Base-by-base conservation (phyloP, 768 basidiomycete genomes). In the Trametes punicea region DNA sequence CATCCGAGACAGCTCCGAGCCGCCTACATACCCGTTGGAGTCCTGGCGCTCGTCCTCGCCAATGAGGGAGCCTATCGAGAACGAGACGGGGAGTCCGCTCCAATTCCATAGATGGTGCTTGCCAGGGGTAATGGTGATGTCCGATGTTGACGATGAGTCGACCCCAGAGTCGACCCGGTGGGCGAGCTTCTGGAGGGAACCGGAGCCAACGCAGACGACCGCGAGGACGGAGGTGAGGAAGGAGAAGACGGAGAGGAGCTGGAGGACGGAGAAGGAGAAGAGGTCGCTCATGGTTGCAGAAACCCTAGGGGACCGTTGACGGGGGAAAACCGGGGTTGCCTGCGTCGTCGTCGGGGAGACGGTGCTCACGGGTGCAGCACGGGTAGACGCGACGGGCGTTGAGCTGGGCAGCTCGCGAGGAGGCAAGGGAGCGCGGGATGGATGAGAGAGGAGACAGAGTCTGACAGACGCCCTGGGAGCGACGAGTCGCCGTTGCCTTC, bases 11-110 rank as follows among this genome's bases (percentile, higher is more conserved):
- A 68, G 57, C 11, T 64, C 62, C 26, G 59, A 44, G 8, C 67
- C 67, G n/a, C 63, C 67, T 4, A 59, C 59, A 41, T 66, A 68
- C 25, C 61, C 62, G 20, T 16, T 21, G 21, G 33, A 1, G 23
- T 64, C 56, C 13, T 57, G 60, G 30, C 57, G 53, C 18, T 64
- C 62, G 50, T 68, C 63, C 57, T 68, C 67, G 46, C 67, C 67
- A 23, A 68, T 59, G 41, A 68, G 57, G 2, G 64, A 46, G 46
- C 55, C 59, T 33, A 68, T 52, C 10, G 67, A 68, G 52, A 68
- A 62, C 26, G 64, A 65, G 30, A 51, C 58, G 20, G 64, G 65
- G 21, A 66, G 63, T 33, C 57, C 62, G 46, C 57, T 64, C 58
- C 65, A 62, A 40, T 56, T 65, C 67, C 67, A 68, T 25, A 59